Evolutionary conservation across 1,284 basidiomycete genomes (phyloP).

Genomic region (Ceratobasidium papillatum): DNA sequence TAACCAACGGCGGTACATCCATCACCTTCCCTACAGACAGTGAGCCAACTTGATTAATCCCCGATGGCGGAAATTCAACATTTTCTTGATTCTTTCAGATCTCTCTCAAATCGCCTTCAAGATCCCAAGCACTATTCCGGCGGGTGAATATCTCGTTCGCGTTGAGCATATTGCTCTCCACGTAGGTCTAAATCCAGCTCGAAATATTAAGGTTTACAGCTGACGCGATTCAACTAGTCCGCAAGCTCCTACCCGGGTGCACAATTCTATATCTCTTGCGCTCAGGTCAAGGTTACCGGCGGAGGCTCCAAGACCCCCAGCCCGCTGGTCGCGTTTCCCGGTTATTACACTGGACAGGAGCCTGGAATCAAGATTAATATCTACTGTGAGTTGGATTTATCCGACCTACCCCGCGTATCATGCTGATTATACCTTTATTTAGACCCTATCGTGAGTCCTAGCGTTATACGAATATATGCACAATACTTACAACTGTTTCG

Average conservation of each 20-base stretch:
- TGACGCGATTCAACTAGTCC: background rate
- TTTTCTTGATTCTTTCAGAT: conserved; percentile 45
- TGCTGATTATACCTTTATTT: background rate
- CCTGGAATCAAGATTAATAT: conserved; percentile 53
- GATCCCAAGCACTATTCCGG: conserved; percentile 50
- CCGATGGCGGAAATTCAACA: background rate
- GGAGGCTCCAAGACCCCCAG: conserved; percentile 42
- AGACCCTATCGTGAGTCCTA: conserved; percentile 32
- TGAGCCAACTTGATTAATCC: conserved; percentile 46
- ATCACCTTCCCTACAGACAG: conserved; percentile 54
- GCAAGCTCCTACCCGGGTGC: conserved; percentile 10
- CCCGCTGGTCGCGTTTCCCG: conserved; percentile 40
- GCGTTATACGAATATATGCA: background rate
- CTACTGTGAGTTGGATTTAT: conserved; percentile 25
- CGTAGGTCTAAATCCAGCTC: background rate
- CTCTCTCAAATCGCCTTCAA: conserved; percentile 57
- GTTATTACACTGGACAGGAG: conserved; percentile 43
- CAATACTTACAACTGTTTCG: background rate
- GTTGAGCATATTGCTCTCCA: conserved; percentile 45
- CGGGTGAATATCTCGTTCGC: conserved; percentile 45
- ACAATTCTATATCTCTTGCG: conserved; percentile 45
- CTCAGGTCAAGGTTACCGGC: conserved; percentile 50
- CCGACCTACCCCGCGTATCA: background rate
- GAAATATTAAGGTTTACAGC: conserved; percentile 44
- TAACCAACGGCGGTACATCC: conserved; percentile 51